Evolutionary conservation across 306 rosid genomes (phyloP).

Genomic region (Vigna unguiculata): DNA sequence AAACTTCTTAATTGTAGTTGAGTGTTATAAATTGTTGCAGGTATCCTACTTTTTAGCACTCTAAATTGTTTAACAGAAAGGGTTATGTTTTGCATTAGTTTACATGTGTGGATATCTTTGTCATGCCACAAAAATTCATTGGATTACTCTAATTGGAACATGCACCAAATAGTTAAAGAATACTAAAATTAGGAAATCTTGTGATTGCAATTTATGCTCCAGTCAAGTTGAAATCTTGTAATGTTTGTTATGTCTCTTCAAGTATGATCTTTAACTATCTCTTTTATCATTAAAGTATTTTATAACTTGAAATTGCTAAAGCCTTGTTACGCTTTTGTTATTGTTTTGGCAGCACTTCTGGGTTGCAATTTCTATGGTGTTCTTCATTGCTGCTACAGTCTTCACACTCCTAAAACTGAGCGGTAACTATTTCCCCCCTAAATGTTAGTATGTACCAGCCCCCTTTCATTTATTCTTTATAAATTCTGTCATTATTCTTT

Average conservation of each 20-base stretch:
- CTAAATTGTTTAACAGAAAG: background rate
- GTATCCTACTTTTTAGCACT: background rate
- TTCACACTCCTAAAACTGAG: constrained; percentile 88
- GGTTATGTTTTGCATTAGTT: background rate
- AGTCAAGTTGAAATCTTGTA: constrained; percentile 27
- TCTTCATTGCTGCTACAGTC: constrained; percentile 92
- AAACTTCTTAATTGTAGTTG: background rate
- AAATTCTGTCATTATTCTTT: constrained; percentile 6
- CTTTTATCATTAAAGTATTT: constrained; percentile 29
- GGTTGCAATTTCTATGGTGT: constrained; percentile 98
- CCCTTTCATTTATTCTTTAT: constrained; percentile 8
- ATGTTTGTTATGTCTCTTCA: background rate
- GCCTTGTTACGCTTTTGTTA: constrained; percentile 37
- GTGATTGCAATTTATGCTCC: constrained; percentile 34
- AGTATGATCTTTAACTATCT: constrained; percentile 29
- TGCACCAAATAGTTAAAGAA: constrained; percentile 8
- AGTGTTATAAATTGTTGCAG: constrained; percentile 11
- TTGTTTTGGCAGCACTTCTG: constrained; percentile 85
- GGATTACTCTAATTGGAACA: background rate
- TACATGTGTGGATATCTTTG: constrained; percentile 12
- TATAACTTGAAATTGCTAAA: constrained; percentile 20
- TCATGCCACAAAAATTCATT: background rate
- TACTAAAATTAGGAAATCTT: background rate
- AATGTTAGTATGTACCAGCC: constrained; percentile 12
- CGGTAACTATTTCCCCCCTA: constrained; percentile 59